These are phyloP conservation scores for Ciborinia camelliae DNA, from an alignment of 2,329 filamentous ascomycete species.

Conservation along the genomic window DNA sequence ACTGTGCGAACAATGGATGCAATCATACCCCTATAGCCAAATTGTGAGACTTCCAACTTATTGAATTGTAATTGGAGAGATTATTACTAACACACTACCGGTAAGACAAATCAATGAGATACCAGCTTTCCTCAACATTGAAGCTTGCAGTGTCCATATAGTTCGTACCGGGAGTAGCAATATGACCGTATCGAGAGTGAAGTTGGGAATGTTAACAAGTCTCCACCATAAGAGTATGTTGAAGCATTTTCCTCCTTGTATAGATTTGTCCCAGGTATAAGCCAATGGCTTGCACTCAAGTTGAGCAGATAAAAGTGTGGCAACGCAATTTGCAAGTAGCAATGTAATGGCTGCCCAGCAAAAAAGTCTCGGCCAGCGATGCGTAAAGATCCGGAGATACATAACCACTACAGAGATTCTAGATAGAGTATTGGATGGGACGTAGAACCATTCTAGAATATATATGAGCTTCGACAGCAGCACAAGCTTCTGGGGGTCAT, in stretches of 20 bases:
- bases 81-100: neutral
- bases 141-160: neutral
- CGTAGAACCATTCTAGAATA: neutral
- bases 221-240: neutral
- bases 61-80: neutral
- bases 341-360: neutral
- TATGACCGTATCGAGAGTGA: neutral
- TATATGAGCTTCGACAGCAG: neutral
- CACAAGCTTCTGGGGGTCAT: neutral
- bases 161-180: conserved; percentile 1
- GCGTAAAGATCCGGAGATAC: neutral
- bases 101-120: conserved; percentile 9
- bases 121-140: neutral
- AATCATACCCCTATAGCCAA: neutral
- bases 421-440: neutral
- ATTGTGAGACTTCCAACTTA: neutral
- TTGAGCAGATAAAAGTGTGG: neutral
- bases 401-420: neutral
- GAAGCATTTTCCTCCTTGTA: neutral
- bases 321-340: neutral
- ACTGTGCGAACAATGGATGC: neutral
- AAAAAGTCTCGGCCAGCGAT: neutral
- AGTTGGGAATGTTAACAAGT: neutral
- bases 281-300: neutral
- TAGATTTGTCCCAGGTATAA: neutral